Conservation (phyloP, 1,284 basidiomycete species). For the Ustilago shanxiensis region DNA sequence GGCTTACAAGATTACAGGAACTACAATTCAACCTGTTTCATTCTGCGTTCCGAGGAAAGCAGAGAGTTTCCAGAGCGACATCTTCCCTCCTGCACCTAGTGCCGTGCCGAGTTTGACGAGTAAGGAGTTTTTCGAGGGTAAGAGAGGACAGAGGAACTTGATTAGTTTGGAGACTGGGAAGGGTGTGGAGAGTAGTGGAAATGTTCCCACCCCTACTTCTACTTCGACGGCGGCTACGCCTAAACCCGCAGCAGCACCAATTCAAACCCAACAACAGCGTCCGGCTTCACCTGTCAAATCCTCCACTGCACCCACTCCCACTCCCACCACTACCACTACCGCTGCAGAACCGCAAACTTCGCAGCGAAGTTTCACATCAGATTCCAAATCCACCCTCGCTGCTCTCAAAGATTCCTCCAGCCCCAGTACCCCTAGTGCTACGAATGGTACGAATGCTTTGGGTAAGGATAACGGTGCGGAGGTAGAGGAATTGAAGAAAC, state of each 20-base stretch:
- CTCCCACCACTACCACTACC: constrained; percentile 6
- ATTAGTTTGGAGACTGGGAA: constrained; percentile 72
- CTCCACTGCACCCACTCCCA: constrained; percentile 6
- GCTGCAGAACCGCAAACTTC: not conserved
- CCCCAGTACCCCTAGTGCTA: not conserved
- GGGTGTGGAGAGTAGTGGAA: constrained; percentile 20
- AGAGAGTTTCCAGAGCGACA: constrained; percentile 90
- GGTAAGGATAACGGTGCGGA: constrained; percentile 11
- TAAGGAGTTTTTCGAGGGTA: constrained; percentile 84
- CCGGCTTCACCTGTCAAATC: constrained; percentile 30
- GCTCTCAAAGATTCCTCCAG: constrained; percentile 7
- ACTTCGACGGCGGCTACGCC: constrained; percentile 5
- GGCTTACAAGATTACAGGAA: constrained; percentile 87
- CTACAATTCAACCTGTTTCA: constrained; percentile 85
- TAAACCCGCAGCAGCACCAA: constrained; percentile 21
- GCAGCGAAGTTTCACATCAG: not conserved
- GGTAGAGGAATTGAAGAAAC: constrained; percentile 25
- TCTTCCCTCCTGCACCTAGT: constrained; percentile 90
- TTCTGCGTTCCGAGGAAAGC: constrained; percentile 95
- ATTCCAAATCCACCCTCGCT: not conserved
- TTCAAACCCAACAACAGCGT: constrained; percentile 17
- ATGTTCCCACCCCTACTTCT: constrained; percentile 17
- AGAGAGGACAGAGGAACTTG: constrained; percentile 74
- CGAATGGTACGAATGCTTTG: constrained; percentile 7
- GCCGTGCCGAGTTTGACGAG: constrained; percentile 83